Conservation (phyloP, 2,329 filamentous ascomycete species). For the Pseudocercospora fuligena region DNA sequence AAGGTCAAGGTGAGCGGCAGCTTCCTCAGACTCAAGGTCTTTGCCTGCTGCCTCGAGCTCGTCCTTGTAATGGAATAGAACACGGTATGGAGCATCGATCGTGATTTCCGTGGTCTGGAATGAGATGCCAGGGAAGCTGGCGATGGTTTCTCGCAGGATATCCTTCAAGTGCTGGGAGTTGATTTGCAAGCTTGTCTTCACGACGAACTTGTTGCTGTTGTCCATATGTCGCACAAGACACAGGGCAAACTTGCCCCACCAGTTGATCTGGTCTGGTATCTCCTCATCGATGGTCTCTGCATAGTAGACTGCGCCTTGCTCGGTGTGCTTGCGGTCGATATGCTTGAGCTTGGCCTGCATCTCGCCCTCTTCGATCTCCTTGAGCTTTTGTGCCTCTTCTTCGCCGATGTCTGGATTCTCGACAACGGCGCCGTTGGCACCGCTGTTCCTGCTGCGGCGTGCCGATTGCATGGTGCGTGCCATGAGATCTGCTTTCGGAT, state of each 20-base stretch:
- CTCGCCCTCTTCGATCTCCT: conserved; percentile 35
- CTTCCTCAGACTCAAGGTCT: conserved; percentile 35
- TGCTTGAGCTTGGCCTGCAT: conserved; percentile 35
- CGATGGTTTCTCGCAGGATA: conserved; percentile 34
- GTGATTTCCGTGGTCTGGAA: conserved; percentile 39
- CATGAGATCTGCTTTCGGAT: conserved; percentile 14
- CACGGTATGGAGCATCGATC: conserved; percentile 36
- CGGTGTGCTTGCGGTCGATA: conserved; percentile 36
- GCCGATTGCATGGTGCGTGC: conserved; percentile 30
- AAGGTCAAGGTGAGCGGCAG: conserved; percentile 39
- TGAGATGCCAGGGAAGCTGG: conserved; percentile 35
- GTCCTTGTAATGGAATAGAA: conserved; percentile 37
- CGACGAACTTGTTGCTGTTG: conserved; percentile 25
- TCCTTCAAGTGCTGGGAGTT: conserved; percentile 40
- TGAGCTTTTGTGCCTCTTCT: conserved; percentile 30
- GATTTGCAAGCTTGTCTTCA: conserved; percentile 33
- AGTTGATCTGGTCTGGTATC: conserved; percentile 37
- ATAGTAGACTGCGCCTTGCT: conserved; percentile 35
- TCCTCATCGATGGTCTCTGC: conserved; percentile 36
- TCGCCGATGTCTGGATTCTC: conserved; percentile 31
- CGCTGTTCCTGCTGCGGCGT: conserved; percentile 17
- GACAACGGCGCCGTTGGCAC: conserved; percentile 21
- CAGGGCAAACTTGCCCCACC: conserved; percentile 34
- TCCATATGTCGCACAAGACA: conserved; percentile 30
- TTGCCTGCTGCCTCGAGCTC: conserved; percentile 33